Evolutionary conservation across 2,329 filamentous ascomycete genomes (phyloP).

Genomic region (Cercospora sp.): DNA sequence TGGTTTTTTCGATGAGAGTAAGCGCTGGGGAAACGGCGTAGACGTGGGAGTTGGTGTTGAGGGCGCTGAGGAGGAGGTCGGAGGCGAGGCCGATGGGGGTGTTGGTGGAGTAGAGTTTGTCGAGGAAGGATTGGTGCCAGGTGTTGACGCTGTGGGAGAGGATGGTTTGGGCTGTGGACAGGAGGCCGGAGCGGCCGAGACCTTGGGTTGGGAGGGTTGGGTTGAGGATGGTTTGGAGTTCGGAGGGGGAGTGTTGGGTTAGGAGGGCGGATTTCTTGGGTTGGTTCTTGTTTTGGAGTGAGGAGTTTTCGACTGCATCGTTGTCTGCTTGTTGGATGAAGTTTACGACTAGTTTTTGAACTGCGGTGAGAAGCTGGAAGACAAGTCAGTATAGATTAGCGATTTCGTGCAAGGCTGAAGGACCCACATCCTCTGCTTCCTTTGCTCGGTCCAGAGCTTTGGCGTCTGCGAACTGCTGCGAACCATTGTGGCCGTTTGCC

Average conservation of each 20-base stretch:
- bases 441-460: conserved; percentile 34
- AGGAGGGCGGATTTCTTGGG: conserved; percentile 55
- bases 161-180: conserved; percentile 62
- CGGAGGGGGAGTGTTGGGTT: conserved; percentile 47
- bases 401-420: neutral
- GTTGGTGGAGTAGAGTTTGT: conserved; percentile 90
- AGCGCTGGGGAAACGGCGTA: conserved; percentile 91
- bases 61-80: conserved; percentile 76
- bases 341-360: conserved; percentile 67
- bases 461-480: conserved; percentile 5
- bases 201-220: conserved; percentile 41
- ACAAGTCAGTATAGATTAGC: conserved; percentile 13
- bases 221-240: conserved; percentile 45
- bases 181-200: conserved; percentile 46
- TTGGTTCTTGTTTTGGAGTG: conserved; percentile 58
- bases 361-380: conserved; percentile 64
- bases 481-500: neutral
- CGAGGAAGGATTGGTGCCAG: conserved; percentile 96
- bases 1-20: conserved; percentile 83
- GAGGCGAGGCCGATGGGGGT: conserved; percentile 83
- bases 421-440: conserved; percentile 40
- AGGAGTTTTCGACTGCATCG: conserved; percentile 55
- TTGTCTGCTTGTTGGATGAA: conserved; percentile 72
- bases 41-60: conserved; percentile 95
- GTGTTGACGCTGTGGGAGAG: conserved; percentile 91